A percentile compares a stretch with the other conserved stretches of the same genome.
These are phyloP conservation scores for Stachybotrys chlorohalonatus DNA, from an alignment of 2,329 filamentous ascomycete species.

Conservation along the genomic window DNA sequence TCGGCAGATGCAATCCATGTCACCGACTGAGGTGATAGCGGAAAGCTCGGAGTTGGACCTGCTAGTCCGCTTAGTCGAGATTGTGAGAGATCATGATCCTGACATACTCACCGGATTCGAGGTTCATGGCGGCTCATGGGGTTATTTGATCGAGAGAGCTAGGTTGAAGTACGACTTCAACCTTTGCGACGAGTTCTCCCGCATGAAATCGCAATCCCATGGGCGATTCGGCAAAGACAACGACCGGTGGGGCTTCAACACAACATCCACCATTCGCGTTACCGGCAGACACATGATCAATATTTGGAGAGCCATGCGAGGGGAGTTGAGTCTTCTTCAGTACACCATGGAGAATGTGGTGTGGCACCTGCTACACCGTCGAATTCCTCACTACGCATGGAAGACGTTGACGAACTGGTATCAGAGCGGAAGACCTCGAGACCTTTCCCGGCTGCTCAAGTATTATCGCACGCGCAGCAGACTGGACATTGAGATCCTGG, in stretches of 20 bases:
- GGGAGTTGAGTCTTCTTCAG: constrained; percentile 83
- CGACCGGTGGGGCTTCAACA: constrained; percentile 89
- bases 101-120: constrained; percentile 94
- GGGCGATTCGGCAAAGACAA: constrained; percentile 78
- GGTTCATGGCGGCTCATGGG: constrained; percentile 89
- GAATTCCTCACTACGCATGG: constrained; percentile 82
- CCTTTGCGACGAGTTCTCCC: constrained; percentile 82
- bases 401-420: constrained; percentile 78
- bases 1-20: constrained; percentile 52
- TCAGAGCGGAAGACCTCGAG: constrained; percentile 53
- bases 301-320: constrained; percentile 90
- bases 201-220: constrained; percentile 76
- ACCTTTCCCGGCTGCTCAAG: constrained; percentile 65
- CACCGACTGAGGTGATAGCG: constrained; percentile 56
- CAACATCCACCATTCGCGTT: constrained; percentile 84
- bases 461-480: constrained; percentile 71
- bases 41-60: constrained; percentile 78
- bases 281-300: constrained; percentile 96
- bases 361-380: constrained; percentile 79
- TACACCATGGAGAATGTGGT: constrained; percentile 96
- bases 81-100: constrained; percentile 76
- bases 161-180: constrained; percentile 81
- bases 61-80: constrained; percentile 75
- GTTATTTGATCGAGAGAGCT: constrained; percentile 87
- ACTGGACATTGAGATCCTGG: constrained; percentile 82